Evolutionary conservation across 2,329 filamentous ascomycete genomes (phyloP), one percentile per base, ranked within the genome.

Genomic region (Atkinsonella texensis): DNA sequence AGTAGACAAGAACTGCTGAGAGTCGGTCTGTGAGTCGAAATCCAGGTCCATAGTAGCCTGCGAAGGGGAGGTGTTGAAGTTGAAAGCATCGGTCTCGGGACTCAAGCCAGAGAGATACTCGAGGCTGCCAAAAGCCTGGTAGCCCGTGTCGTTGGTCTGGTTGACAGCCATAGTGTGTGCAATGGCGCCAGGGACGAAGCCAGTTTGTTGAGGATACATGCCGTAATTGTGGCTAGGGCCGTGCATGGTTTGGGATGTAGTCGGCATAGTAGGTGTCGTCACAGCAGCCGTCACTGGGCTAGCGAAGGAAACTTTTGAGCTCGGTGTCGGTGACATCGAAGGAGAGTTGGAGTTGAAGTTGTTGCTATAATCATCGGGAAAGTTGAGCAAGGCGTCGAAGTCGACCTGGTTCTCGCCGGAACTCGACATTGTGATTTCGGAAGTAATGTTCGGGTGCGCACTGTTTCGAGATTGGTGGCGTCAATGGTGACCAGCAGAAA

Each of bases 181-280:
- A 56, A 93, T 74, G 49, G 89, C 90, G 55, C 89, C 89, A 1
- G 88, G 84, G 0, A 93, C 88, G 32, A 96, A 83, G 56, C 90
- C 89, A 3, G 93, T 96, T 73, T 96, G 90, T 67, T 98, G 93
- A 72, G 89, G 87, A 74, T 96, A 94, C 64, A 88, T 83, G 62
- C 89, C 87, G 74, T 97, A 97, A 70, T 95, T 88, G 72, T 96
- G 90, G 68, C 89, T 95, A 9, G 93, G 91, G 38, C 83, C 87
- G 46, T 81, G 83, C 63, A 90, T 80, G 18, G 76, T 80, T 33
- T 79, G 76, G 55, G 84, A 78, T 51, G 74, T 70, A 8, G 77
- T 68, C 17, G 79, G 67, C 53, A 83, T 67, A 38, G 74, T 70
- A n/a, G 79, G 76, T 5, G 80, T 75, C 52, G 74, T 71, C 43